Evolutionary conservation across 805 yeast species (phyloP).

Genomic region (Metschnikowia colocasiae): DNA sequence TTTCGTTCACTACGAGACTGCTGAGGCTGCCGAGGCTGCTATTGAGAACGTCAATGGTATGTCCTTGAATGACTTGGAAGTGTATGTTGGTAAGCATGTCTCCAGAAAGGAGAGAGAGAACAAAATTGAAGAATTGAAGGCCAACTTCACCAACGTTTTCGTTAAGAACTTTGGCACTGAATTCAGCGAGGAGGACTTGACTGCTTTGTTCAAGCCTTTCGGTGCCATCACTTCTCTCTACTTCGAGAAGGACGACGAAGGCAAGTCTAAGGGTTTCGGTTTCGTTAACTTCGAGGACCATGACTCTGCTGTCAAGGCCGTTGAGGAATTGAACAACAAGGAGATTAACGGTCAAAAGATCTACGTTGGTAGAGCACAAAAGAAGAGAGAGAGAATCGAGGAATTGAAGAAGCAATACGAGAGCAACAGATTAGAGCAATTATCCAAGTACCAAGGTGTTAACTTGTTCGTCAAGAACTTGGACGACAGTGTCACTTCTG

Average conservation of each 20-base stretch:
- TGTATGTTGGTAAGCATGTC: conserved; percentile 91
- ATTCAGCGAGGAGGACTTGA: conserved; percentile 66
- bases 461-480: conserved; percentile 95
- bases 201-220: conserved; percentile 62
- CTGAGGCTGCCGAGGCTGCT: conserved; percentile 90
- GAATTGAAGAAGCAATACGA: conserved; percentile 94
- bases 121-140: conserved; percentile 83
- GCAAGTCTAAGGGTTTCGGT: conserved; percentile 93
- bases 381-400: conserved; percentile 95
- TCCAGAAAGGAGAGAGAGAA: conserved; percentile 92
- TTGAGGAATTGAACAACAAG: conserved; percentile 82
- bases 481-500: conserved; percentile 91
- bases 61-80: conserved; percentile 94
- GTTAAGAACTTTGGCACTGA: conserved; percentile 83
- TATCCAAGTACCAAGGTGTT: conserved; percentile 94
- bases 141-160: conserved; percentile 93
- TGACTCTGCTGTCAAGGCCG: conserved; percentile 85
- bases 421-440: conserved; percentile 83
- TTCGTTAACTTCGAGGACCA: conserved; percentile 89
- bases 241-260: conserved; percentile 76
- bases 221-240: conserved; percentile 84
- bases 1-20: conserved; percentile 92
- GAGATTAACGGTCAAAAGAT: conserved; percentile 83
- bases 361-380: conserved; percentile 98
- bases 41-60: conserved; percentile 97